Evolutionary conservation across 805 yeast species (phyloP), one percentile per base, ranked within the genome.

Genomic region (Sugiyamaella chiloensis): DNA sequence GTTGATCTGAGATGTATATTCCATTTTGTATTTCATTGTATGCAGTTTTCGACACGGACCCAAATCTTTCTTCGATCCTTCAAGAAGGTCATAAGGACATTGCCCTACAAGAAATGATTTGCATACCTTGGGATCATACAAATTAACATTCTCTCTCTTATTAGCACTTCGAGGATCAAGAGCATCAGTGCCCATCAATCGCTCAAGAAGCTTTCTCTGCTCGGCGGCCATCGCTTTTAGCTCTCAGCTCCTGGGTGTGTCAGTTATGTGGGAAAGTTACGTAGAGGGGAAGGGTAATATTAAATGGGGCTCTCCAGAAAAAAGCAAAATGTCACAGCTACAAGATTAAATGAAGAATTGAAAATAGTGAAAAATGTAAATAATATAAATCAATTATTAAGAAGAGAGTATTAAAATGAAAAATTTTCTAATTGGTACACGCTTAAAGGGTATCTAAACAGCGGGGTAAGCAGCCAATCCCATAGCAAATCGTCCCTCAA

Each of bases 11-110:
- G 55, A 72, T 68, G 44, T 65, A 56, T 85, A 89, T 53, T 85
- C 80, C 12, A 86, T 63, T 61, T 80, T 84, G 60, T 81, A 81
- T 54, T 85, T 84, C 55, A 87, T 87, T 27, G 81, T 62, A 63
- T 90, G 97, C 16, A 83, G 65, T 55, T 75, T 76, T 0, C 87
- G 87, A 61, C 98, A 90, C 50, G 74, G 74, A 1, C 96, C 96
- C 53, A 86, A 66, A 60, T 85, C 87, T 60, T 84, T 85, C 62
- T 88, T 89, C 9, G 96, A 87, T 5, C 87, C 87, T 9, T 74
- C 74, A 60, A 90, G 86, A 40, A 89, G 63, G 53, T 89, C 96
- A 62, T 85, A 83, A 0, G 96, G 91, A 57, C 98, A 90, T 6
- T 78, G 76, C 0, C 93, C 96, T 12, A 87, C 87, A n/a, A 90